phyloP scores from a whole-genome alignment of 169 alveolate species.

The Eimeria nieschulzi region DNA sequence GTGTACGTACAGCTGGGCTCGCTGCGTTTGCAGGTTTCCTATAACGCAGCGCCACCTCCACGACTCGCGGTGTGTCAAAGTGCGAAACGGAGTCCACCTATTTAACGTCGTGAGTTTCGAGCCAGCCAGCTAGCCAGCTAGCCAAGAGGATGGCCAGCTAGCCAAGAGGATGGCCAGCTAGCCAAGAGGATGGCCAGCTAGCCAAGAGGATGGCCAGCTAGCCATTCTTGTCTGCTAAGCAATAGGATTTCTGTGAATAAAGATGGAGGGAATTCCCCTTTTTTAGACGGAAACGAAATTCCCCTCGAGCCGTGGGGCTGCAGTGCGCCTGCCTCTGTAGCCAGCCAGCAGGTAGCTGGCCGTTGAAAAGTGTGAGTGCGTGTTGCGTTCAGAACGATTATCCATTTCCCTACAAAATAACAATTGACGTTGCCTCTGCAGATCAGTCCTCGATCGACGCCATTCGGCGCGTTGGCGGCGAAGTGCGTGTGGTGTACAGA shows the following conservation, averaged over 20 bases:
- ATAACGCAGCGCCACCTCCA: conserved; percentile 90
- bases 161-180: background rate
- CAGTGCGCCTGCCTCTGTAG: too few relatives aligned
- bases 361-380: too few relatives aligned
- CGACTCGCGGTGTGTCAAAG: conserved; percentile 86
- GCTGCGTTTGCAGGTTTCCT: conserved; percentile 77
- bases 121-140: background rate
- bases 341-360: background rate
- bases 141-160: background rate
- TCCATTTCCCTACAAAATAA: conserved; percentile 92
- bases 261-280: too few relatives aligned
- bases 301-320: too few relatives aligned
- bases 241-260: too few relatives aligned
- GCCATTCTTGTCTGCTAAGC: too few relatives aligned
- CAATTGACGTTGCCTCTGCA: conserved; percentile 89
- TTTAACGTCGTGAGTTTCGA: conserved; percentile 82
- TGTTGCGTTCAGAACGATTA: conserved; percentile 82
- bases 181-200: background rate
- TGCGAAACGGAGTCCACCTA: conserved; percentile 86
- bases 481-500: conserved; percentile 87
- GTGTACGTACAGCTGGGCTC: background rate
- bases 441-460: conserved; percentile 91
- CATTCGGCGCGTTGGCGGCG: conserved; percentile 88
- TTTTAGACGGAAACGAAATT: too few relatives aligned
- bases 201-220: background rate